phyloP scores from a whole-genome alignment of 768 basidiomycete species.

The Rubroboletus satanas region DNA sequence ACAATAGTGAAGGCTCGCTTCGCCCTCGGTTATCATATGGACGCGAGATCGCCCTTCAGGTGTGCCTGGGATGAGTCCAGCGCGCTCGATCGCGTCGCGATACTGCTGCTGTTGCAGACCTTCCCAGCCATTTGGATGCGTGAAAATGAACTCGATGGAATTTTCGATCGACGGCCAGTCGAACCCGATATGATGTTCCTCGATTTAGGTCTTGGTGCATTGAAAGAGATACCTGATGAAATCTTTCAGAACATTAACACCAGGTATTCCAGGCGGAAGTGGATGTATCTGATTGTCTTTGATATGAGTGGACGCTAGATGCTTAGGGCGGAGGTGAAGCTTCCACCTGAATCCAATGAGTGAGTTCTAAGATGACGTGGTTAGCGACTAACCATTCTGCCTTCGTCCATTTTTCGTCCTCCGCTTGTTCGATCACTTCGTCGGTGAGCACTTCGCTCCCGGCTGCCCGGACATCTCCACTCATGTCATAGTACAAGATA shows the following conservation, averaged over 20 bases:
- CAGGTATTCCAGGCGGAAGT: slow-evolving; percentile 9
- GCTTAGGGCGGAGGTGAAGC: background rate
- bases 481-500: slow-evolving; percentile 1
- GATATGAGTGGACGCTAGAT: background rate
- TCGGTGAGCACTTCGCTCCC: background rate
- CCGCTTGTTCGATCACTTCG: background rate
- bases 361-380: background rate
- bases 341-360: background rate
- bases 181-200: slow-evolving; percentile 11
- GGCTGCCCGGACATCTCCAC: background rate
- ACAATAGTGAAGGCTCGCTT: slow-evolving; percentile 32
- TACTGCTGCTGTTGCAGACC: slow-evolving; percentile 20
- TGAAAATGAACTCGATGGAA: slow-evolving; percentile 19
- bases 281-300: background rate
- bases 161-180: slow-evolving; percentile 13
- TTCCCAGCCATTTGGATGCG: slow-evolving; percentile 31
- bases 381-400: background rate
- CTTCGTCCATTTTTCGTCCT: background rate
- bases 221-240: slow-evolving; percentile 18
- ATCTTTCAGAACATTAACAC: slow-evolving; percentile 18
- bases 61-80: slow-evolving; percentile 19
- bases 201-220: background rate
- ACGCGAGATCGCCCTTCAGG: slow-evolving; percentile 11
- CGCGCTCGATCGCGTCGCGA: slow-evolving; percentile 19
- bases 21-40: slow-evolving; percentile 23